Base-by-base conservation (phyloP, 2,329 filamentous ascomycete species). In the Lachnellula subtilissima region DNA sequence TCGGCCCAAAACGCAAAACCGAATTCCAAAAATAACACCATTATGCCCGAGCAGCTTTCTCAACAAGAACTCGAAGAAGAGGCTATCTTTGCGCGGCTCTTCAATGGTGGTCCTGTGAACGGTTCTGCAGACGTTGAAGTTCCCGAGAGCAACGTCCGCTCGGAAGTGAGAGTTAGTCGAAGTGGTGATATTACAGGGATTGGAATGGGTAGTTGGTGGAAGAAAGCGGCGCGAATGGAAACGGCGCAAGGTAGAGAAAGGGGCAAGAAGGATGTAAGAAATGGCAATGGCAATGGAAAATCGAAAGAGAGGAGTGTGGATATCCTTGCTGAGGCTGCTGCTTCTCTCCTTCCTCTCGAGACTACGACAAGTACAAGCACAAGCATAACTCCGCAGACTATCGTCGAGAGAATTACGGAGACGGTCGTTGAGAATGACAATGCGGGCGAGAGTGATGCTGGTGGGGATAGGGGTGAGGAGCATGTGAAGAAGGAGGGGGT, bases 1-100 rank as follows among this genome's bases (percentile, higher is more conserved):
- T 32, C 28, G 28, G 87, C 82, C 0, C 79, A 78, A 55, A 75
- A 56, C 66, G 74, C 65, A 55, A 72, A 60, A 68, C 71, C 63
- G 72, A 69, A 78, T 68, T 64, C 78, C 64, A 62, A 60, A 55
- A 56, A 32, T 32, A 32, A 32, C 9, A 12, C 60, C 28, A 60
- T 63, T 15, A 61, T 65, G 8, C 53, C 43, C 6, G 37, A 53
- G 45, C 51, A 56, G 32, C 52, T 65, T 9, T 46, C 60, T 7
- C 59, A 60, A 17, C 48, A 56, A 14, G 62, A 66, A 15, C 32
- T 61, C n/a, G 58, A 65, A 25, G 61, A 58, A 19, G 61, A 65
- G 23, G 40, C 59, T 14, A 54, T 43, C 9, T 54, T 48, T 45
- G 60, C 53, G 17, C 55, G 50, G 6, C 43, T 56, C n/a, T 50